Conservation (phyloP, 345 rosid species). For the Rhodomyrtus tomentosa region DNA sequence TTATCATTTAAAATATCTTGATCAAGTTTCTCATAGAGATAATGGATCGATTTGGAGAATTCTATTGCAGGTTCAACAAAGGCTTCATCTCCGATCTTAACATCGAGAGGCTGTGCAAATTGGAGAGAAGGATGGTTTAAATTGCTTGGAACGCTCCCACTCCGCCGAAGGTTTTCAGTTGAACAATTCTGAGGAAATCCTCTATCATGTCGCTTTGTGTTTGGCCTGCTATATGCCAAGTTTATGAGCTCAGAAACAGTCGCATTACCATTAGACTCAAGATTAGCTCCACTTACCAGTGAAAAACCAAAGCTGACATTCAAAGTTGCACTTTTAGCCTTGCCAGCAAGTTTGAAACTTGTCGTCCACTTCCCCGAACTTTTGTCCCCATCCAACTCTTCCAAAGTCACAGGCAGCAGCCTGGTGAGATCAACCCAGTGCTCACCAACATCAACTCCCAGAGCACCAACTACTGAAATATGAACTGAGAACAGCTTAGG, state of each 20-base stretch:
- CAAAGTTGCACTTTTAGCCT: constrained; percentile 53
- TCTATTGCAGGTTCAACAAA: constrained; percentile 33
- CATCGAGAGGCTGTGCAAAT: constrained; percentile 24
- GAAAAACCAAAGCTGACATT: constrained; percentile 67
- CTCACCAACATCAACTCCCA: constrained; percentile 38
- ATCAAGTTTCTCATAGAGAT: constrained; percentile 48
- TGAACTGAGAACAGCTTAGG: constrained; percentile 41
- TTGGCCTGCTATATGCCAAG: constrained; percentile 9
- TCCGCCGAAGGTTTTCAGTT: constrained; percentile 22
- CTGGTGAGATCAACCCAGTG: constrained; percentile 74
- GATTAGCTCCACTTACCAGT: constrained; percentile 8
- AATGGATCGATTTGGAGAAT: constrained; percentile 52
- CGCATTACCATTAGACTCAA: constrained; percentile 18
- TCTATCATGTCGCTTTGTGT: background rate
- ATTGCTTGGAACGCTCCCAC: constrained; percentile 41
- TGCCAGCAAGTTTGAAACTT: constrained; percentile 51
- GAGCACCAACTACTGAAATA: constrained; percentile 34
- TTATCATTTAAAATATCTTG: constrained; percentile 25
- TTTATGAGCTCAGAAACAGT: constrained; percentile 17
- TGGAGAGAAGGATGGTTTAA: constrained; percentile 12
- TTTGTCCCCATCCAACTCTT: constrained; percentile 55
- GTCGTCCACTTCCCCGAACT: constrained; percentile 62
- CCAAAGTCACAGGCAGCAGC: constrained; percentile 56
- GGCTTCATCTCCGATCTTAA: constrained; percentile 22
- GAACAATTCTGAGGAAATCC: constrained; percentile 2